A percentile compares a stretch with the other conserved stretches of the same genome.
Evolutionary conservation across 768 basidiomycete species (phyloP).

Genomic region (Hericium erinaceus): DNA sequence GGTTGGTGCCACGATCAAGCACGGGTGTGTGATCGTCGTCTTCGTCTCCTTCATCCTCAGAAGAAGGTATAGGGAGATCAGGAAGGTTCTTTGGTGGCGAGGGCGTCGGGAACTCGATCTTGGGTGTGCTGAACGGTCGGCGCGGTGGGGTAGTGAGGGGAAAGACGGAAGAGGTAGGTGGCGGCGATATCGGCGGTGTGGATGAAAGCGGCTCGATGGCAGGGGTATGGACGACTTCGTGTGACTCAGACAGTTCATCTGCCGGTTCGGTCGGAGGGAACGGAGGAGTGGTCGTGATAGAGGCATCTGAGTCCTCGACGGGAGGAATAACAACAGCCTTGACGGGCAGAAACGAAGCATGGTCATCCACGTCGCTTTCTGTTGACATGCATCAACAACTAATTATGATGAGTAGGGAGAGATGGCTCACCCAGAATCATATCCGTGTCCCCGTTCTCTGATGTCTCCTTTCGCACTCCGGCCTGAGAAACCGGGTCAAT

Average conservation of each 20-base stretch:
- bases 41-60: constrained; percentile 35
- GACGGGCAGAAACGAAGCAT: constrained; percentile 8
- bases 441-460: neutral
- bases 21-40: constrained; percentile 21
- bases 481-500: neutral
- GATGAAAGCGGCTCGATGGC: neutral
- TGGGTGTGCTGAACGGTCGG: constrained; percentile 31
- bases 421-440: constrained; percentile 4
- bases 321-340: constrained; percentile 9
- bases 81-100: constrained; percentile 51
- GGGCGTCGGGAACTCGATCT: constrained; percentile 48
- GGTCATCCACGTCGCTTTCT: constrained; percentile 31
- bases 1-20: neutral
- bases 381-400: constrained; percentile 6
- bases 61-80: constrained; percentile 55
- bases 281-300: constrained; percentile 1
- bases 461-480: neutral
- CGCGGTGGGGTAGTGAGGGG: constrained; percentile 36
- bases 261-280: neutral
- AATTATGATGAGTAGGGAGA: constrained; percentile 13
- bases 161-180: constrained; percentile 14
- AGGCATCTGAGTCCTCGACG: constrained; percentile 12
- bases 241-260: neutral
- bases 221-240: neutral
- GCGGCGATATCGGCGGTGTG: constrained; percentile 10